A percentile compares a stretch with the other conserved stretches of the same genome.
Evolutionary conservation across 106 monocot species (phyloP).

Genomic region (Triglochin maritima): DNA sequence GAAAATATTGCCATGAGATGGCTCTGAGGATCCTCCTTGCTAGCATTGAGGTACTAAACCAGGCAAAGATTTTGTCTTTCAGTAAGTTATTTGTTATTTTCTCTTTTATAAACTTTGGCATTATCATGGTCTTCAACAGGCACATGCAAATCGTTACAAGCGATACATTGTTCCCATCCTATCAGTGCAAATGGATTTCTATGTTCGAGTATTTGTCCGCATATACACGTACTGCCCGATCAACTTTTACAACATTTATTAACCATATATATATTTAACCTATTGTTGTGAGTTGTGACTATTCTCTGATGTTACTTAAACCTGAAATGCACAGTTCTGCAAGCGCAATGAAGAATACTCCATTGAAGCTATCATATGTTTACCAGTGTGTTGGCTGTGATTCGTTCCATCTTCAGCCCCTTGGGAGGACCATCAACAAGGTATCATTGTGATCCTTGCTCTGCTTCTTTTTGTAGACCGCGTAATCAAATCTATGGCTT

Average conservation of each 20-base stretch:
- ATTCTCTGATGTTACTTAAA: too few species aligned
- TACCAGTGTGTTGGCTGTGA: conserved; percentile 94
- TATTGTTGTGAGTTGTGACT: too few species aligned
- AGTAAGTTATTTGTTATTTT: background rate
- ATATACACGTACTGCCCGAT: conserved; percentile 51
- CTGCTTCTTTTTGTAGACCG: background rate
- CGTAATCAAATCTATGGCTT: background rate
- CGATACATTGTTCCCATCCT: conserved; percentile 87
- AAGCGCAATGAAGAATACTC: conserved; percentile 78
- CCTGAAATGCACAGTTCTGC: conserved; percentile 45
- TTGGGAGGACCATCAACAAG: conserved; percentile 75
- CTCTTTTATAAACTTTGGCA: background rate
- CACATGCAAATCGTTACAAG: conserved; percentile 97
- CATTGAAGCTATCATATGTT: conserved; percentile 76
- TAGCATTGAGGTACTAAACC: conserved; percentile 64
- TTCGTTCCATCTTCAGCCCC: conserved; percentile 84
- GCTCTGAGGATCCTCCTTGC: conserved; percentile 94
- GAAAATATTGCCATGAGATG: conserved; percentile 95
- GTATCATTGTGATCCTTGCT: conserved; percentile 25
- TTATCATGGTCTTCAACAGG: conserved; percentile 33
- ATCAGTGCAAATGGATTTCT: conserved; percentile 97
- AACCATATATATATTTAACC: background rate
- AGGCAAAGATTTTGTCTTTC: background rate
- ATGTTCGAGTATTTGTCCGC: conserved; percentile 93
- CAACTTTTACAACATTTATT: background rate